Conservation (phyloP, 768 basidiomycete genomes). For the Amyloporia xantha region DNA sequence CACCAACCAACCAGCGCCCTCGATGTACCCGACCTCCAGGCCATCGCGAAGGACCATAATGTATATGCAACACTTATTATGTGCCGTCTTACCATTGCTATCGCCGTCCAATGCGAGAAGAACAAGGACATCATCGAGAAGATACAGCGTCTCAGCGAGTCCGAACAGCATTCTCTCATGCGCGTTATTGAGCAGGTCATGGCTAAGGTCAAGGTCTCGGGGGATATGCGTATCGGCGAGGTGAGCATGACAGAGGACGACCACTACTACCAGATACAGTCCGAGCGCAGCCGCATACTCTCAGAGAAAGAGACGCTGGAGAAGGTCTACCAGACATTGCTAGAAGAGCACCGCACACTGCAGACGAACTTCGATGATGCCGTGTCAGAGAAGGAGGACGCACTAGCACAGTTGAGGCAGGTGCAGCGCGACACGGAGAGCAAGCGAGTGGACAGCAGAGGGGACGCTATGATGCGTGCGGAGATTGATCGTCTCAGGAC, state of each 20-base stretch:
- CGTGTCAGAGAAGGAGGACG: constrained; percentile 74
- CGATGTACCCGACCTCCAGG: constrained; percentile 84
- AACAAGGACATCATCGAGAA: constrained; percentile 86
- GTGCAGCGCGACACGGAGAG: constrained; percentile 52
- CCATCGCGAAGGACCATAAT: constrained; percentile 73
- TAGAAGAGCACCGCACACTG: constrained; percentile 69
- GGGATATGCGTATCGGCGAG: constrained; percentile 44
- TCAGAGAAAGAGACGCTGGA: constrained; percentile 85
- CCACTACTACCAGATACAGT: constrained; percentile 83
- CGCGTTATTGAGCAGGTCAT: constrained; percentile 90
- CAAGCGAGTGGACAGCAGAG: constrained; percentile 55
- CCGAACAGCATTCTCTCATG: constrained; percentile 86
- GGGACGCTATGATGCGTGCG: constrained; percentile 67
- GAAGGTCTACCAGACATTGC: constrained; percentile 67
- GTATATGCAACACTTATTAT: constrained; percentile 60
- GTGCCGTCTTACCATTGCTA: constrained; percentile 77
- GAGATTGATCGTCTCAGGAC: constrained; percentile 77
- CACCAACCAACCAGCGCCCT: constrained; percentile 72
- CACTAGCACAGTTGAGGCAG: constrained; percentile 53
- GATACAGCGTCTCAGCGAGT: constrained; percentile 79
- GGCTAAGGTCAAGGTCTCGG: constrained; percentile 59
- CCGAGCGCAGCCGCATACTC: constrained; percentile 67
- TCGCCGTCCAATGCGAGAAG: constrained; percentile 83
- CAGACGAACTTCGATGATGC: constrained; percentile 76
- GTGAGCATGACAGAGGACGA: constrained; percentile 62